Conservation (phyloP, 345 rosid species). For the Salix brachista region DNA sequence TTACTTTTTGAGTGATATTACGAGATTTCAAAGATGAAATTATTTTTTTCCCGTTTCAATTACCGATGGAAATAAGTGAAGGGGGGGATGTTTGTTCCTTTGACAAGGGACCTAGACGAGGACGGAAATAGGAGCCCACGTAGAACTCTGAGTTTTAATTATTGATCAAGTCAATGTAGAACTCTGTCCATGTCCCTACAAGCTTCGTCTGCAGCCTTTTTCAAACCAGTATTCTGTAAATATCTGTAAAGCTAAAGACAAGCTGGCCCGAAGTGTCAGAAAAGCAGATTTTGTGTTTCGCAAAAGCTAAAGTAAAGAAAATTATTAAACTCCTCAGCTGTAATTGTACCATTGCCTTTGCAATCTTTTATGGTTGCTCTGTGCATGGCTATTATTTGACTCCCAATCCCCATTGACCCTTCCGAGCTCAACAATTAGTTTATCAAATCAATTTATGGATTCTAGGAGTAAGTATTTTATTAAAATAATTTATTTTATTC, state of each 20-base stretch:
- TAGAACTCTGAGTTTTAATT: too few species aligned
- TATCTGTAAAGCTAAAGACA: conserved; percentile 12
- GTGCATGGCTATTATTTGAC: conserved; percentile 13
- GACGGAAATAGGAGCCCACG: too few species aligned
- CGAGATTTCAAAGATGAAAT: too few species aligned
- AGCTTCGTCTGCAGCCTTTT: neutral
- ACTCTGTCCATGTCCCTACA: neutral
- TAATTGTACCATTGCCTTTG: neutral
- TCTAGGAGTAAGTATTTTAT: too few species aligned
- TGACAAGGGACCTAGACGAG: too few species aligned
- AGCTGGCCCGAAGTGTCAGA: conserved; percentile 15
- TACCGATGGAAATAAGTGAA: too few species aligned
- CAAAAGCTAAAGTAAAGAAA: conserved; percentile 32
- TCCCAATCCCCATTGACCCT: neutral
- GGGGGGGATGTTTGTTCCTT: too few species aligned
- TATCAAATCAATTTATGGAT: too few species aligned
- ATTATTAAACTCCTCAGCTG: neutral
- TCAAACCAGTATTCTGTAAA: neutral
- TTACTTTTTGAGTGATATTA: too few species aligned
- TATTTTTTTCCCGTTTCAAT: too few species aligned
- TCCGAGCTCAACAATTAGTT: neutral
- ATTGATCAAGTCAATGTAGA: too few species aligned
- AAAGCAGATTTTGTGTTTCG: conserved; percentile 9
- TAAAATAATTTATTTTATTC: too few species aligned
- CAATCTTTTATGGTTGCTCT: neutral